These are phyloP conservation scores for Murraya paniculata DNA, from an alignment of 345 rosid genomes.

Conservation along the genomic window DNA sequence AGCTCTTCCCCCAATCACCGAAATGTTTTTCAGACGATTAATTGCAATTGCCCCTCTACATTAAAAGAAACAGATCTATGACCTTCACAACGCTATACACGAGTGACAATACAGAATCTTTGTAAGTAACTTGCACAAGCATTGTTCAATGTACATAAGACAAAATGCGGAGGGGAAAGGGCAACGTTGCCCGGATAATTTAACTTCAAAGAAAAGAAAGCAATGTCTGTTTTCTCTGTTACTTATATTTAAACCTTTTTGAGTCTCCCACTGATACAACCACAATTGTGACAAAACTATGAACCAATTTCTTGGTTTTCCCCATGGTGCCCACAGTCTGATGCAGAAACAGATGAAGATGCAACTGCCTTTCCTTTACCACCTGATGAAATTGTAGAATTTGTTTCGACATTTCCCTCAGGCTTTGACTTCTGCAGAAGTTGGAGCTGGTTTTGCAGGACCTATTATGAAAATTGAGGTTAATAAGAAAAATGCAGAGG, in stretches of 20 bases:
- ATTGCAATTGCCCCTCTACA: too few species aligned
- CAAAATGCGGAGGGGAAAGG: background rate
- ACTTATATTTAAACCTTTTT: background rate
- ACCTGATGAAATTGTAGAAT: slow-evolving; percentile 21
- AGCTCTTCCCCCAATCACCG: too few species aligned
- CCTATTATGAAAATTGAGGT: slow-evolving; percentile 15
- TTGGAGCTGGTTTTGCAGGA: slow-evolving; percentile 39
- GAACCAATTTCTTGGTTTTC: slow-evolving; percentile 16
- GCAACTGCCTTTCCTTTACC: slow-evolving; percentile 39
- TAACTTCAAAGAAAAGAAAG: background rate
- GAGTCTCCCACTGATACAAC: slow-evolving; percentile 1
- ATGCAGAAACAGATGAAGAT: slow-evolving; percentile 16
- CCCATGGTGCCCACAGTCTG: slow-evolving; percentile 1
- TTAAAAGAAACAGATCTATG: too few species aligned
- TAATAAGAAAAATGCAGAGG: background rate
- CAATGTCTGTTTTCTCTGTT: background rate
- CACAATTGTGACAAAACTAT: background rate
- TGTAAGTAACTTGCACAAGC: background rate
- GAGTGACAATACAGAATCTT: too few species aligned
- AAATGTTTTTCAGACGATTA: too few species aligned
- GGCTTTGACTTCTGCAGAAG: slow-evolving; percentile 21
- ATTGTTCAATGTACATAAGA: background rate
- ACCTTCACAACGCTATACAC: too few species aligned
- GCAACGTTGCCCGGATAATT: background rate
- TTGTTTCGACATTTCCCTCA: slow-evolving; percentile 16